Evolutionary conservation across 2,329 filamentous ascomycete genomes (phyloP), one percentile per base, ranked within the genome.

Genomic region (Alternaria novae-zelandiae): DNA sequence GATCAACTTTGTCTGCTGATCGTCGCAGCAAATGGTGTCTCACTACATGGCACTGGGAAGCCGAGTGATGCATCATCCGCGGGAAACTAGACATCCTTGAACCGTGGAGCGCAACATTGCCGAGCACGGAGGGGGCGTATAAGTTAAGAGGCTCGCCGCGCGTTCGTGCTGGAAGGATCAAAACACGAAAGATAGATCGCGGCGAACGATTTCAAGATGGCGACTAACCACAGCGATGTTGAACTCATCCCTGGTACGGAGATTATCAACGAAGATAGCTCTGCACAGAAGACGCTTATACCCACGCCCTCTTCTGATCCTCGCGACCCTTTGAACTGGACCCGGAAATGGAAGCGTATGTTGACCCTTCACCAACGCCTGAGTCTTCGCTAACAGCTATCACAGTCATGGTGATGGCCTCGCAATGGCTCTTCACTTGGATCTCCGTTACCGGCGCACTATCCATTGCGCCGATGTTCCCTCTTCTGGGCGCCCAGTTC

Each of bases 401-500:
- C 6, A 7, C 28, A 78, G 76, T 81, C 36, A 74, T 74, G 54
- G 77, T 75, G 6, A 78, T 81, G 54, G 65, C 72, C n/a, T 79
- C 78, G 15, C 80, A 82, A 59, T 74, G 79, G 58, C 69, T 82
- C 13, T 81, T 82, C 61, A 78, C 81, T 11, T 83, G 81, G 77
- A 80, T 83, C 11, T 72, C 80, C 4, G 81, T 83, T 1, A 81
- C 80, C 15, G 79, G 79, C 4, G 81, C 81, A 5, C 72, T 83
- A 3, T 83, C 80, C 4, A 77, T 83, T 28, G 81, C 81, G 2
- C 82, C 81, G 2, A 79, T 83, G 74, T 83, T 83, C 58, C 80
- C 81, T 2, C 72, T 82, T 9, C 74, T 83, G 1, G 80, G 78
- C 3, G 58, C 72, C 44, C 78, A 82, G 45, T 83, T 82, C 46